These are phyloP conservation scores for Ambrosia trifida DNA, from an alignment of 129 eudicot species.

Conservation along the genomic window DNA sequence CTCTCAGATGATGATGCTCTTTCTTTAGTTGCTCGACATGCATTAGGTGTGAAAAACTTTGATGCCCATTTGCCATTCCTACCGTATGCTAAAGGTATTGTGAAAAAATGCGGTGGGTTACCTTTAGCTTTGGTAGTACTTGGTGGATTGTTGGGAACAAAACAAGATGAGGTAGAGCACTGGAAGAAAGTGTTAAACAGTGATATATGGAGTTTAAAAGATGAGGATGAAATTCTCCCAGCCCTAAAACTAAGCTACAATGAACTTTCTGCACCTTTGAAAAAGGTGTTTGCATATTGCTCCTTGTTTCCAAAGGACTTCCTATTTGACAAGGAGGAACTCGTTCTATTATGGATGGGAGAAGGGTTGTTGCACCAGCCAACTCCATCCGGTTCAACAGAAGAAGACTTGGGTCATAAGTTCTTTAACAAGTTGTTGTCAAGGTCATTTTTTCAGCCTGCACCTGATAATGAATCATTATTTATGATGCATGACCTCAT, in stretches of 20 bases:
- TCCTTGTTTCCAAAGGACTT: slow-evolving; percentile 11
- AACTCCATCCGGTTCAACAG: background rate
- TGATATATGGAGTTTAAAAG: background rate
- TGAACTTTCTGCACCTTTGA: slow-evolving; percentile 3
- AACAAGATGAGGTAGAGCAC: background rate
- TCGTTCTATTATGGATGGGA: slow-evolving; percentile 1
- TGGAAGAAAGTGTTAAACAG: background rate
- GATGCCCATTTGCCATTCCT: background rate
- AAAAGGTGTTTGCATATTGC: slow-evolving; percentile 3
- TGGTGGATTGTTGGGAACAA: background rate
- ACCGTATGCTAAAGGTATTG: background rate
- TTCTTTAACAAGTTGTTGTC: background rate
- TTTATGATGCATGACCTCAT: slow-evolving; percentile 12
- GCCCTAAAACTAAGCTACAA: slow-evolving; percentile 1
- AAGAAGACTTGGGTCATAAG: background rate
- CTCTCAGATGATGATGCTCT: background rate
- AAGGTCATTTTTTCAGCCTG: slow-evolving; percentile 10
- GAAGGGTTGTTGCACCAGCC: slow-evolving; percentile 5
- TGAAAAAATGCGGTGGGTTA: background rate
- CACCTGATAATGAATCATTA: background rate
- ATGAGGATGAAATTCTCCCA: background rate
- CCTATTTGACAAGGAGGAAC: background rate
- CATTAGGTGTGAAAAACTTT: slow-evolving; percentile 2
- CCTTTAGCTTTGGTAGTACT: background rate
- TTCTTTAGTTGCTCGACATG: background rate